Evolutionary conservation across 2,329 filamentous ascomycete genomes (phyloP), one percentile per base, ranked within the genome.

Genomic region (Sordariomycetes sp.): DNA sequence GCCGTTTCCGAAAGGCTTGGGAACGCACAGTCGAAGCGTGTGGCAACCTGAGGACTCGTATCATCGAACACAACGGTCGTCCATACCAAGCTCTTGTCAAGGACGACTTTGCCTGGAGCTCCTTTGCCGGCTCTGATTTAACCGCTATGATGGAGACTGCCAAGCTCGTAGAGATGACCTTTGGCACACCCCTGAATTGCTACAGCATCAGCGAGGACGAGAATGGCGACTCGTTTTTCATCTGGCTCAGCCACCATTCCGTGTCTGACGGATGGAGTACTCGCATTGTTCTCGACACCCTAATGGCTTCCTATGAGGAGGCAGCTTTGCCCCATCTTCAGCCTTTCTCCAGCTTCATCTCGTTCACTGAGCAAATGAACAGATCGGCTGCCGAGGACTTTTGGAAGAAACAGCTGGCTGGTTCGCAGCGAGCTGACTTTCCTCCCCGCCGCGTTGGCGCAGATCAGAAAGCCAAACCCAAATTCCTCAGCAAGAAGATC

Each of bases 1-100:
- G 23, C 5, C 35, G 27, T 3, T 55, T 56, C 42, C 46, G 48
- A 34, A 32, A 39, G 2, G 51, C 54, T 4, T 57, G 53, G 54
- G 38, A 41, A 6, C 9, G 8, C 8, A 36, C 37, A 14, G 35
- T 39, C 9, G 15, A 34, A 10, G 21, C n/a, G 4, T 36, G 36
- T 17, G 24, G 21, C 14, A 41, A 34, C 20, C 17, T 41, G 15
- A 34, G 40, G 6, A 39, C 37, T 4, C 34, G 40, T 9, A 35
- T 42, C 21, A 24, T 42, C 21, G 24, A 34, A 5, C 8, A 15
- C 2, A n/a, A 38, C 10, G 38, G 30, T n/a, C 29, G 9, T 7
- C 7, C n/a, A 5, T n/a, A 23, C 23, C 33, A 34, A 14, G 33
- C 20, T 15, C 16, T 34, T 1, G 8, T 34, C 11, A 29, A 17